Base-by-base conservation (phyloP, 2,329 filamentous ascomycete species). In the Tolypocladium nubicola region DNA sequence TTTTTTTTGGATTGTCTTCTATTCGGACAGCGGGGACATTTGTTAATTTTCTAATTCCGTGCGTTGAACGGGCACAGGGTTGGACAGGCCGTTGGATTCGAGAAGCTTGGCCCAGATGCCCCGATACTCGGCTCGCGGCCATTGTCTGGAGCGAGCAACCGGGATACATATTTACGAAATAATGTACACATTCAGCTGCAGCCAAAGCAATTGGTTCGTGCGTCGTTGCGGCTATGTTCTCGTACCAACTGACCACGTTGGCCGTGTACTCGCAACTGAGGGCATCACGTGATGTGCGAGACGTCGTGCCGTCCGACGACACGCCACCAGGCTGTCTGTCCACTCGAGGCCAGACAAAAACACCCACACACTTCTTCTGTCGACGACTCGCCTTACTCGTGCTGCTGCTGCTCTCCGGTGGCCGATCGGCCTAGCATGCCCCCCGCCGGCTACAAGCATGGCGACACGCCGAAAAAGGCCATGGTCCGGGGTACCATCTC, bases 401-500 rank as follows among this genome's bases (percentile, higher is more conserved):
- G 30, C 26, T 5, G 26, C 16, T 16, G n/a, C 53, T 30, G 23
- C 52, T 7, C 35, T 47, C 9, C 21, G 26, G 41, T 23, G 26
- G 53, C 11, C 53, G 39, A 54, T 35, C 16, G 39, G 53, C 53
- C 14, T 16, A 41, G 39, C n/a, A 58, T 58, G 56, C 58, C 57
- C 21, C 26, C 30, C 5, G 52, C 58, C 10, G 68, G 68, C 53
- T 72, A 70, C 60, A 72, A 70, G 56, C 71, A 72, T 61, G 68
- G 68, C 53, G 71, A 73, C 62, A 69, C 68, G 50, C 66, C 68
- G 14, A 71, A 71, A 61, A 71, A 71, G 66, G 71, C 69, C 57
- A 70, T 73, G 68, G 71, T 73, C 40, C 67, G 71, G 13, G 71
- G 71, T 10, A 72, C 70, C 53, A 73, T 73, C 60, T 72, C 71